Evolutionary conservation across 441 rosid species (phyloP).

Genomic region (Sinapis alba): DNA sequence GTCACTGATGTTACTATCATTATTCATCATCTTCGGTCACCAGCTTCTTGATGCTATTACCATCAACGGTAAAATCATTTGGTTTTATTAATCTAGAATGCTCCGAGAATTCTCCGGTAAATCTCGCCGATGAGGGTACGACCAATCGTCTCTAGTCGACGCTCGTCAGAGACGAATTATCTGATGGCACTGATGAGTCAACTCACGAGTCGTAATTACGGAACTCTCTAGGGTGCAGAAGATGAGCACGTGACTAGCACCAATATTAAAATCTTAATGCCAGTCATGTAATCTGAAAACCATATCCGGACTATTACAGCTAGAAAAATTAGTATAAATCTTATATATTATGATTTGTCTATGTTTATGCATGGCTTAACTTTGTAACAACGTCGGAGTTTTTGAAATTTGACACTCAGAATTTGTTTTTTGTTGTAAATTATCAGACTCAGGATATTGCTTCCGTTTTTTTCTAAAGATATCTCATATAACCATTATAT

Average conservation of each 20-base stretch:
- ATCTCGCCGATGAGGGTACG: not conserved
- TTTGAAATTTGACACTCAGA: not conserved
- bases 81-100: not conserved
- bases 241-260: slow-evolving; percentile 13
- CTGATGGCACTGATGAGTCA: not conserved
- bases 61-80: not conserved
- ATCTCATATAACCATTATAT: not conserved
- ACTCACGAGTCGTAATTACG: not conserved
- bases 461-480: not conserved
- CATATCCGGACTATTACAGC: not conserved
- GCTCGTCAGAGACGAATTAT: not conserved
- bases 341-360: not conserved
- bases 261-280: not conserved
- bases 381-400: not conserved
- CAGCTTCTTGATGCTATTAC: not conserved
- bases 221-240: not conserved
- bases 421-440: no score
- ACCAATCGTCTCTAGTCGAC: not conserved
- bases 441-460: not conserved
- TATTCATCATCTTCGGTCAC: not conserved
- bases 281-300: not conserved
- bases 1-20: not conserved
- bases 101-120: not conserved
- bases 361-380: not conserved
- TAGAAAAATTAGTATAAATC: not conserved